A percentile compares a stretch with the other conserved stretches of the same genome.
Evolutionary conservation across 2,329 filamentous ascomycete species (phyloP).

Genomic region (Chaetoscypha palmicola): DNA sequence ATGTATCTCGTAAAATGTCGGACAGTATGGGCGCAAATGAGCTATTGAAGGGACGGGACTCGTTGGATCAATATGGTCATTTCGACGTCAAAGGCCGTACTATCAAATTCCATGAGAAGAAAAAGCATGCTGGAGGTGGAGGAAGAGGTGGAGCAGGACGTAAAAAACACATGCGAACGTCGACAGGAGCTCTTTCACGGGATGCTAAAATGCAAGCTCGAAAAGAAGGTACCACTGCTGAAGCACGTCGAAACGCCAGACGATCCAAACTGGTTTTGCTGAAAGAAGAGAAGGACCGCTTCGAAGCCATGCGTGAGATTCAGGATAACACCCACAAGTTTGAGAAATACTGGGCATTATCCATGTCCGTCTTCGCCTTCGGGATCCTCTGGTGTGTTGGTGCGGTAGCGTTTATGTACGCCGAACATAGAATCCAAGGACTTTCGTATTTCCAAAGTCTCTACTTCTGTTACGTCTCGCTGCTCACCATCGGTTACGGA

Average conservation of each 20-base stretch:
- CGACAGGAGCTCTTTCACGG: conserved; percentile 17
- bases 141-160: conserved; percentile 26
- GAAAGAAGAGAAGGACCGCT: conserved; percentile 51
- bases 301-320: conserved; percentile 59
- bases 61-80: conserved; percentile 31
- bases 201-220: conserved; percentile 24
- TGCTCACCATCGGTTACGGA: conserved; percentile 65
- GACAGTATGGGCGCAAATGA: conserved; percentile 23
- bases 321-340: conserved; percentile 49
- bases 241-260: conserved; percentile 11
- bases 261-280: conserved; percentile 45
- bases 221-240: conserved; percentile 8
- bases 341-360: conserved; percentile 54
- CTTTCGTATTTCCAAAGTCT: conserved; percentile 58
- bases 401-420: conserved; percentile 56
- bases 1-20: conserved; percentile 11
- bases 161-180: conserved; percentile 8
- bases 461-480: conserved; percentile 63
- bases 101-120: conserved; percentile 31
- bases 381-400: conserved; percentile 58
- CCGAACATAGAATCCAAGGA: conserved; percentile 45
- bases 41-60: conserved; percentile 17
- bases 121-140: conserved; percentile 13
- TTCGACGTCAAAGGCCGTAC: conserved; percentile 31
- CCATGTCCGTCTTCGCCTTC: conserved; percentile 52